These are phyloP conservation scores for Penicillium rolfsii DNA, from an alignment of 2,329 filamentous ascomycete genomes.

Conservation along the genomic window DNA sequence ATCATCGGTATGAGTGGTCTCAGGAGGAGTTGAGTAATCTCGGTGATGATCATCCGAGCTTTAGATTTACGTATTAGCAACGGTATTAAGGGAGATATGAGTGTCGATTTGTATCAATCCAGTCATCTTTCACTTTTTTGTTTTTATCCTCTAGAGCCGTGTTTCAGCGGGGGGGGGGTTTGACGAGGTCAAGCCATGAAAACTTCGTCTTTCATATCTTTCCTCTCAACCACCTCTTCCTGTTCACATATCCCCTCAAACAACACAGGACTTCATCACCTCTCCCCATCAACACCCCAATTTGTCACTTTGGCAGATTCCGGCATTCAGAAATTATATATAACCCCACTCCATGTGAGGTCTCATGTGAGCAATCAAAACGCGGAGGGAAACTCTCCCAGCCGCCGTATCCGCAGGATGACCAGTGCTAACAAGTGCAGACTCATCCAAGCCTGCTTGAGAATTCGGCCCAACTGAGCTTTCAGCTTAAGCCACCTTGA, in stretches of 20 bases:
- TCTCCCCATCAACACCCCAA: not conserved
- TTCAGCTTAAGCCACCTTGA: too few relatives aligned
- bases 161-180: too few relatives aligned
- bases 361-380: not conserved
- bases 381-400: not conserved
- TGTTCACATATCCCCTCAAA: not conserved
- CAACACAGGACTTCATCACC: not conserved
- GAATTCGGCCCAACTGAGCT: not conserved
- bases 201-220: not conserved
- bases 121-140: not conserved
- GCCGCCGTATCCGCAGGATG: not conserved
- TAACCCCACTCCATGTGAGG: not conserved
- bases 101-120: not conserved
- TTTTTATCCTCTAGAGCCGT: not conserved
- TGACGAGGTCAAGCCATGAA: not conserved
- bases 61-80: constrained; percentile 41
- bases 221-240: not conserved
- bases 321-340: not conserved
- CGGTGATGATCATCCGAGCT: constrained; percentile 46
- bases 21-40: constrained; percentile 43
- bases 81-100: not conserved
- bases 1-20: constrained; percentile 39
- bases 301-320: too few relatives aligned
- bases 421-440: not conserved
- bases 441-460: not conserved